Percentiles rank a stretch among this genome's conserved stretches.
These are phyloP conservation scores for Lasiodiplodia theobromae DNA, from an alignment of 2,329 filamentous ascomycete genomes.

Conservation along the genomic window DNA sequence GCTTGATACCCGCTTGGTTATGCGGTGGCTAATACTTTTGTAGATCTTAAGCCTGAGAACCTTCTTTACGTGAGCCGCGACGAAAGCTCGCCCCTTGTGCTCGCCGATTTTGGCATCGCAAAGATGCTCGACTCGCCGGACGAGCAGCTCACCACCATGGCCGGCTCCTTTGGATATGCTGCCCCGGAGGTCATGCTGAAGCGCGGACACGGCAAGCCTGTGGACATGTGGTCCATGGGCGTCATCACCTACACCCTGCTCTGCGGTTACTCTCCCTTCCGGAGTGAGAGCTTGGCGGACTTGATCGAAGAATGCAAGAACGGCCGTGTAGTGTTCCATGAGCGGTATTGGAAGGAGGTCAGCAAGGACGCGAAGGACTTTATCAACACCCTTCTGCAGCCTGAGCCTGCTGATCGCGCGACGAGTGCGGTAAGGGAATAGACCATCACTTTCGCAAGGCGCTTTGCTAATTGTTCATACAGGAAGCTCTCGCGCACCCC, in stretches of 20 bases:
- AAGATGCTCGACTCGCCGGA: conserved; percentile 94
- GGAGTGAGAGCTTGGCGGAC: conserved; percentile 90
- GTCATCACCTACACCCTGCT: conserved; percentile 98
- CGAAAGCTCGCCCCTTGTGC: conserved; percentile 80
- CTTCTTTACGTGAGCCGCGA: conserved; percentile 87
- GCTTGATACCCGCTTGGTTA: neutral
- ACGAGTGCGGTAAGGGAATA: conserved; percentile 71
- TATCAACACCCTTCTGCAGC: conserved; percentile 80
- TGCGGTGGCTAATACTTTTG: conserved; percentile 35
- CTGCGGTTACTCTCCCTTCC: conserved; percentile 97
- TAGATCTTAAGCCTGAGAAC: conserved; percentile 98
- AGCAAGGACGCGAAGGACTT: conserved; percentile 95
- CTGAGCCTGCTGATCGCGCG: conserved; percentile 77
- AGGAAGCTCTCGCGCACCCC: conserved; percentile 80
- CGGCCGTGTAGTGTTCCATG: conserved; percentile 89
- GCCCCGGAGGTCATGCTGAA: conserved; percentile 99
- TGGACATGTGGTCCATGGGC: conserved; percentile 99
- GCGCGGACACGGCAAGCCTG: conserved; percentile 94
- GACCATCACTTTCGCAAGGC: neutral
- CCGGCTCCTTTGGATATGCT: conserved; percentile 96
- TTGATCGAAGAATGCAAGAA: conserved; percentile 92
- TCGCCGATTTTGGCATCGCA: conserved; percentile 97
- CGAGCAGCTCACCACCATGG: conserved; percentile 96
- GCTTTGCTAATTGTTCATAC: conserved; percentile 25
- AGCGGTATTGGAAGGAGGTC: conserved; percentile 98